Percentiles rank a stretch among this genome's conserved stretches.
These are phyloP conservation scores for Metroxylon sagu DNA, from an alignment of 176 grass and related monocot genomes.

Conservation along the genomic window DNA sequence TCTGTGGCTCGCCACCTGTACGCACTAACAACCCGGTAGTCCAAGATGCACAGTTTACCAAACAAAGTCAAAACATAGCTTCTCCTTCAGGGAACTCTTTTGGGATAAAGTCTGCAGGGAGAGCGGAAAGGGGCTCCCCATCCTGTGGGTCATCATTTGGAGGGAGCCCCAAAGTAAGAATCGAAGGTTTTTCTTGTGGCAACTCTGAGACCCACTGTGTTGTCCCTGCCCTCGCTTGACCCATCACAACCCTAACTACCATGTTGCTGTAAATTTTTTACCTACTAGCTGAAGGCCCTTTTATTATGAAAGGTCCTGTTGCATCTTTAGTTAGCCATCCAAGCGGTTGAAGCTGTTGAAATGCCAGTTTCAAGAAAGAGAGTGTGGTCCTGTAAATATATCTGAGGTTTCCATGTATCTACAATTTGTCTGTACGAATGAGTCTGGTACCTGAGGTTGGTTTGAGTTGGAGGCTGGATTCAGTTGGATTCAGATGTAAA, in stretches of 20 bases:
- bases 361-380: conserved; percentile 6
- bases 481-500: background rate
- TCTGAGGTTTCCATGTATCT: conserved; percentile 25
- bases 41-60: conserved; percentile 59
- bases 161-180: conserved; percentile 70
- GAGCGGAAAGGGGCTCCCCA: conserved; percentile 56
- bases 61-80: conserved; percentile 38
- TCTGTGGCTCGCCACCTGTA: conserved; percentile 77
- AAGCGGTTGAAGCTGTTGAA: conserved; percentile 50
- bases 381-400: conserved; percentile 70
- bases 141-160: conserved; percentile 41
- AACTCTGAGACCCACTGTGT: conserved; percentile 49
- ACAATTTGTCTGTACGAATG: conserved; percentile 7
- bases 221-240: conserved; percentile 56
- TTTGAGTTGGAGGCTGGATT: background rate
- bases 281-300: conserved; percentile 33
- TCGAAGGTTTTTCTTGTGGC: conserved; percentile 76
- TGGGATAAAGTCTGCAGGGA: conserved; percentile 33
- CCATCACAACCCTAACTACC: conserved; percentile 14
- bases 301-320: background rate
- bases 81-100: conserved; percentile 54
- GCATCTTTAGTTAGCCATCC: conserved; percentile 22
- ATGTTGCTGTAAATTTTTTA: background rate
- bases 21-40: conserved; percentile 80
- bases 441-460: background rate